These are phyloP conservation scores for Cutaneotrichosporon dermatis DNA, from an alignment of 1,284 basidiomycete species.

Conservation along the genomic window DNA sequence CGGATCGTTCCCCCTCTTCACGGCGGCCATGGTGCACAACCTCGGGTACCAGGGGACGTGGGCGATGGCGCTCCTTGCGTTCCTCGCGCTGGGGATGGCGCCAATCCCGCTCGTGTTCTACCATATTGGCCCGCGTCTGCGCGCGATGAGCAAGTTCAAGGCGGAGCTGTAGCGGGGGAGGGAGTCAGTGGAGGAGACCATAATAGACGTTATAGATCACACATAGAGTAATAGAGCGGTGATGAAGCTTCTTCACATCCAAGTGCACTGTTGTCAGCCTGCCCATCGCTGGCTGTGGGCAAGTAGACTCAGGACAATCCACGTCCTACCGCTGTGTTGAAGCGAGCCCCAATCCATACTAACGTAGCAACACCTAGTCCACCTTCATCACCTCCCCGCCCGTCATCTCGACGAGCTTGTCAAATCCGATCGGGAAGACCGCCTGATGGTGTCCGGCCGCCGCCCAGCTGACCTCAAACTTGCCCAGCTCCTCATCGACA, in stretches of 20 bases:
- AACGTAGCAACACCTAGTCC: conserved; percentile 2
- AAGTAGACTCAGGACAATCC: too few species aligned
- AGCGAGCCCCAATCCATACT: too few species aligned
- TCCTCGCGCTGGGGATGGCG: conserved; percentile 13
- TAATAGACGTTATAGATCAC: not conserved
- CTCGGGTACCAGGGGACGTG: conserved; percentile 19
- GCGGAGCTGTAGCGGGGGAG: conserved; percentile 10
- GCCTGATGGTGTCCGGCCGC: conserved; percentile 14
- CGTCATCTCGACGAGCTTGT: conserved; percentile 8
- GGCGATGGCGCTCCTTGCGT: conserved; percentile 19
- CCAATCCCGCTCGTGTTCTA: conserved; percentile 22
- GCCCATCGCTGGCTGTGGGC: too few species aligned
- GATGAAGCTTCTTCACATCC: too few species aligned
- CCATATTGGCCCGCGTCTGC: conserved; percentile 6
- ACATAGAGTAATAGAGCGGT: not conserved
- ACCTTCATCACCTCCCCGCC: conserved; percentile 12
- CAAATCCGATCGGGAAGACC: conserved; percentile 5
- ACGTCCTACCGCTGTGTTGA: too few species aligned
- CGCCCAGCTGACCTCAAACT: conserved; percentile 8
- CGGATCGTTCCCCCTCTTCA: conserved; percentile 25
- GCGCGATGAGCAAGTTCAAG: conserved; percentile 15
- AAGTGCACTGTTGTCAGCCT: too few species aligned
- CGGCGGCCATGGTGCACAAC: conserved; percentile 23
- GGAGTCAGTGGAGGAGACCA: not conserved
- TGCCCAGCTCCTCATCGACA: conserved; percentile 9